These are phyloP conservation scores for Rhododendron griersonianum DNA, from an alignment of 148 eudicot genomes.

Conservation along the genomic window DNA sequence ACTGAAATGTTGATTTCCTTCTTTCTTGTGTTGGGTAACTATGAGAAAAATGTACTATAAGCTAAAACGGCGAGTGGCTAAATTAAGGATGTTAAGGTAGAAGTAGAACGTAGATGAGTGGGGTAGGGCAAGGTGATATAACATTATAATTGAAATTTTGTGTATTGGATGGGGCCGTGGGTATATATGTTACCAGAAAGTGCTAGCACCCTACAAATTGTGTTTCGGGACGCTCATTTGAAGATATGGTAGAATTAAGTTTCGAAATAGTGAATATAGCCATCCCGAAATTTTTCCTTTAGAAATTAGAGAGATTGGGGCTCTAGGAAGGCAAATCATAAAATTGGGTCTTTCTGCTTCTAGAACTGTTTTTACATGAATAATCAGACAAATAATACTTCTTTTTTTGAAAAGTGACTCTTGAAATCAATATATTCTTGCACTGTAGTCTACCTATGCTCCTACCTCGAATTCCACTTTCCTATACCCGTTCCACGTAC, in stretches of 20 bases:
- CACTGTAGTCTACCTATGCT: background rate
- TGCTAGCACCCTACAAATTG: background rate
- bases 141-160: background rate
- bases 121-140: background rate
- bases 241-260: background rate
- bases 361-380: background rate
- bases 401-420: background rate
- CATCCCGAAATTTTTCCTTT: background rate
- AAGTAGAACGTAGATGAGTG: background rate
- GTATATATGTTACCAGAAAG: background rate
- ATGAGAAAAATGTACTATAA: background rate
- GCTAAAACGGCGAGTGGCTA: background rate
- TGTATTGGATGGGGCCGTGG: background rate
- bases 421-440: background rate
- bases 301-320: background rate
- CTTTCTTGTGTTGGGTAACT: background rate
- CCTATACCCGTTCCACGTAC: background rate
- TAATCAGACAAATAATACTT: background rate
- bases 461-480: background rate
- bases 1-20: background rate
- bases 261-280: background rate
- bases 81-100: background rate
- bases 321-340: background rate
- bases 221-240: background rate
- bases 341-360: background rate